A percentile compares a stretch with the other conserved stretches of the same genome.
These are phyloP conservation scores for Citrus cavaleriei DNA, from an alignment of 345 rosid species.

Conservation along the genomic window DNA sequence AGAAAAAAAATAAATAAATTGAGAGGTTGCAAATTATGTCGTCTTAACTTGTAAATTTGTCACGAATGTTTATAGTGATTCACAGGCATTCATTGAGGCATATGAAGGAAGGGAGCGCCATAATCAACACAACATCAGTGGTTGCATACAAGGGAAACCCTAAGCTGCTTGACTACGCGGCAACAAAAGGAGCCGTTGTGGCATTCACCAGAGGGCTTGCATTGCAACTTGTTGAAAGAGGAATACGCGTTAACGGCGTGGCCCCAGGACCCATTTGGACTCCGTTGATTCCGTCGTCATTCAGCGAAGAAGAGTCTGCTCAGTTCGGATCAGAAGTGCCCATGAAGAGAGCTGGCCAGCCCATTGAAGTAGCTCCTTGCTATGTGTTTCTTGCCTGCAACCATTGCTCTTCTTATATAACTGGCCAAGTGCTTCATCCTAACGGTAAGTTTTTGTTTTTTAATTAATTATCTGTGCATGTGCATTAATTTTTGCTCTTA, in stretches of 20 bases:
- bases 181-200: conserved; percentile 72
- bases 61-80: too few relatives aligned
- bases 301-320: conserved; percentile 38
- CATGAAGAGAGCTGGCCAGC: conserved; percentile 77
- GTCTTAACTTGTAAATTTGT: too few relatives aligned
- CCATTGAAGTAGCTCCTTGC: conserved; percentile 60
- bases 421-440: conserved; percentile 76
- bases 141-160: conserved; percentile 51
- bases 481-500: not conserved
- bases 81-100: conserved; percentile 62
- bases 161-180: conserved; percentile 51
- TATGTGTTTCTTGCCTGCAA: conserved; percentile 75
- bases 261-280: conserved; percentile 88
- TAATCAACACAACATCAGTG: conserved; percentile 68
- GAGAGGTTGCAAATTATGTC: too few relatives aligned
- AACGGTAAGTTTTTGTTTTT: conserved; percentile 36
- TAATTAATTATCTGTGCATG: too few relatives aligned
- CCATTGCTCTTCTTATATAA: conserved; percentile 72
- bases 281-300: conserved; percentile 59
- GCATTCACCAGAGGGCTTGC: conserved; percentile 68
- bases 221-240: conserved; percentile 53
- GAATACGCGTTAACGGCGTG: conserved; percentile 68
- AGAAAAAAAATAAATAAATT: too few relatives aligned
- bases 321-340: conserved; percentile 57
- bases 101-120: conserved; percentile 73